These are phyloP conservation scores for Eragrostis curvula DNA, from an alignment of 176 grass and related monocot genomes.

Conservation along the genomic window DNA sequence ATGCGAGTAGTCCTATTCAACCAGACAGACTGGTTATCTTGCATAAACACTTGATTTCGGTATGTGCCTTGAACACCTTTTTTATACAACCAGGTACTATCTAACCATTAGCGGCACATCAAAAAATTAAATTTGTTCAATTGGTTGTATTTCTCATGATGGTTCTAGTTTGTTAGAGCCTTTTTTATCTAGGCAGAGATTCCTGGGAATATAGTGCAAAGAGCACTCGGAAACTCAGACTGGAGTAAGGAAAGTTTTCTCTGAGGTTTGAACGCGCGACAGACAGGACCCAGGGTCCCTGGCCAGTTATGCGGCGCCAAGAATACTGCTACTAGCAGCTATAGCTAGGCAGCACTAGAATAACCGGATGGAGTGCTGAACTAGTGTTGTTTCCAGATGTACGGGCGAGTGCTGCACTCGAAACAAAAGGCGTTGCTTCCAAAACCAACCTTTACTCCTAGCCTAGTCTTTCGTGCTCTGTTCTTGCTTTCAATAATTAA, in stretches of 20 bases:
- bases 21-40: neutral
- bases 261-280: neutral
- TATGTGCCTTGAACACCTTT: neutral
- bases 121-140: neutral
- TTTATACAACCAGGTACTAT: neutral
- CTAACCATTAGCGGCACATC: neutral
- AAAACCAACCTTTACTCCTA: slow-evolving; percentile 9
- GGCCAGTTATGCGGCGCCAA: slow-evolving; percentile 26
- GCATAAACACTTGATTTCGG: neutral
- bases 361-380: neutral
- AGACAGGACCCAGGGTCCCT: slow-evolving; percentile 24
- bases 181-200: neutral
- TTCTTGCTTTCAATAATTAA: neutral
- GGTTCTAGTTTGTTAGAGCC: neutral
- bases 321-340: neutral
- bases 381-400: slow-evolving; percentile 36
- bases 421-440: slow-evolving; percentile 46
- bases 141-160: neutral
- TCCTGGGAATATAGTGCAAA: neutral
- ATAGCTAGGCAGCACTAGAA: slow-evolving; percentile 38
- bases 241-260: neutral
- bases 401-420: slow-evolving; percentile 7
- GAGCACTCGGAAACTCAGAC: slow-evolving; percentile 12
- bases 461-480: neutral
- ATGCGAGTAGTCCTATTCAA: neutral